Evolutionary conservation across 2,329 filamentous ascomycete genomes (phyloP).

Genomic region (Fusarium sp.): DNA sequence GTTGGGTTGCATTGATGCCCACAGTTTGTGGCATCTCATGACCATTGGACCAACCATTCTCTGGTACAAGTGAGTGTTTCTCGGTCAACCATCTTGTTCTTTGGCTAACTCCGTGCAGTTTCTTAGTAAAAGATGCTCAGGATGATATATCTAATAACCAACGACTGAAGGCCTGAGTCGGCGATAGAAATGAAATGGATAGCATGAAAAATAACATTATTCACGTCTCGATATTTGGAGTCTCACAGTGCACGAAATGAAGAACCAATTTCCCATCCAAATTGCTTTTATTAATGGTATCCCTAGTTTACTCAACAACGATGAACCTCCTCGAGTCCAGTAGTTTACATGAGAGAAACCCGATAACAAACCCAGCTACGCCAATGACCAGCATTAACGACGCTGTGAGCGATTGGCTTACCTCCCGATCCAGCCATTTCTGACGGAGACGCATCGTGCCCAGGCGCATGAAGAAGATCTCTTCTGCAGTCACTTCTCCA

Average conservation of each 20-base stretch:
- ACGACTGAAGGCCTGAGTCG: conserved; percentile 68
- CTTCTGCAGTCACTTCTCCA: conserved; percentile 29
- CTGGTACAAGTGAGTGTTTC: conserved; percentile 90
- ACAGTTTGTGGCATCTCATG: conserved; percentile 94
- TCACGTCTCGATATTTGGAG: neutral
- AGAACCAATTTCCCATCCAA: neutral
- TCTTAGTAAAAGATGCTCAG: conserved; percentile 82
- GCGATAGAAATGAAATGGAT: neutral
- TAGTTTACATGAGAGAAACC: conserved; percentile 28
- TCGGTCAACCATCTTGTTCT: neutral
- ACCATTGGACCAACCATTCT: conserved; percentile 87
- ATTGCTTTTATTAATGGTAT: neutral
- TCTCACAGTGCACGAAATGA: conserved; percentile 1
- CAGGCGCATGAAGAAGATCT: conserved; percentile 35
- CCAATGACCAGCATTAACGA: conserved; percentile 35
- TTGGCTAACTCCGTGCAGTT: conserved; percentile 62
- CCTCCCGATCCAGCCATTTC: conserved; percentile 29
- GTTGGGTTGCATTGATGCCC: conserved; percentile 84
- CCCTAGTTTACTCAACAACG: neutral
- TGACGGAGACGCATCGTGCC: conserved; percentile 26
- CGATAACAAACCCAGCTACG: conserved; percentile 23
- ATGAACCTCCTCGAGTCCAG: conserved; percentile 16
- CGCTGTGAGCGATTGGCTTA: conserved; percentile 32
- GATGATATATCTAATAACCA: conserved; percentile 76
- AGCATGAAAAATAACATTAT: neutral